phyloP scores from a whole-genome alignment of 768 basidiomycete genomes.

The Tremella mesenterica region DNA sequence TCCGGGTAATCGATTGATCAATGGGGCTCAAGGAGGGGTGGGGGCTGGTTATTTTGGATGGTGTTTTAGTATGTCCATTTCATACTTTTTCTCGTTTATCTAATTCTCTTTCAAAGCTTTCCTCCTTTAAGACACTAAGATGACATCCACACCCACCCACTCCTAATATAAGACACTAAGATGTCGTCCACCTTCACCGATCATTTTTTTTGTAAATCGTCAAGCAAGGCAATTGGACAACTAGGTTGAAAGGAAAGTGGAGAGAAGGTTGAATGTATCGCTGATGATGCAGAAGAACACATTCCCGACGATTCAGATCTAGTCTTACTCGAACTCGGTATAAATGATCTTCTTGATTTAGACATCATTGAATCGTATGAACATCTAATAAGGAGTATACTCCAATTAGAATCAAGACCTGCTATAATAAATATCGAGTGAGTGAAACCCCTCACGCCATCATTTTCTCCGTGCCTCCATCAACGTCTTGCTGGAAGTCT shows the following conservation, averaged over 20 bases:
- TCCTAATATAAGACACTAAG: too few relatives aligned
- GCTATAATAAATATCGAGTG: conserved; percentile 41
- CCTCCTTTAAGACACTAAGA: too few relatives aligned
- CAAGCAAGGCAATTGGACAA: too few relatives aligned
- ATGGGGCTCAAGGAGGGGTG: conserved; percentile 36
- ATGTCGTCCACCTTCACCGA: too few relatives aligned
- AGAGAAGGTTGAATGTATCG: neutral
- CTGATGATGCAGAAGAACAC: conserved; percentile 24
- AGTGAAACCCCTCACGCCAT: conserved; percentile 2
- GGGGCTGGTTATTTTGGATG: conserved; percentile 32
- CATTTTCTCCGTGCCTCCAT: neutral
- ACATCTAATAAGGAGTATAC: conserved; percentile 18
- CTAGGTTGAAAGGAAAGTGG: too few relatives aligned
- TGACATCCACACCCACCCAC: too few relatives aligned
- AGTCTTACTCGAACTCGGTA: conserved; percentile 33
- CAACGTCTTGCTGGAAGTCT: neutral
- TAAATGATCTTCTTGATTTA: conserved; percentile 29
- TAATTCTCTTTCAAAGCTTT: too few relatives aligned
- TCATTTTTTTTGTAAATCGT: too few relatives aligned
- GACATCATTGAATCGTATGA: conserved; percentile 26
- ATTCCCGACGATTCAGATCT: conserved; percentile 32
- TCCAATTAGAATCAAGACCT: conserved; percentile 24
- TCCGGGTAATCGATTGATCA: conserved; percentile 24
- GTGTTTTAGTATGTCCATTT: conserved; percentile 29
- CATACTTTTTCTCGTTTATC: neutral